Conservation (phyloP, 164 flowering plant species). For the Umbilicus rupestris region DNA sequence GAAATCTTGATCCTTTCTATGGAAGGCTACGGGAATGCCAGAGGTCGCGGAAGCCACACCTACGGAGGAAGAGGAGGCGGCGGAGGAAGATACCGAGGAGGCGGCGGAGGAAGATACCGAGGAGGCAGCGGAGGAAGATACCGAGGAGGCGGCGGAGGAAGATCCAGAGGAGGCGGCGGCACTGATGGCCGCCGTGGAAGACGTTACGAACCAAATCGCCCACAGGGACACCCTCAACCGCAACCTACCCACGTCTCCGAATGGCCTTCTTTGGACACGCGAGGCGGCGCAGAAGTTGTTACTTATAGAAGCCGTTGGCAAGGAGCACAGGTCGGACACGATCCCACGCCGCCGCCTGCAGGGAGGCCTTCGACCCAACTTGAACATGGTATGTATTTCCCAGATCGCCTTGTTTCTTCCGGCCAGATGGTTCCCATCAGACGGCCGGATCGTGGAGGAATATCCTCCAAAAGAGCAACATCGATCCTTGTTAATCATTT, state of each 20-base stretch:
- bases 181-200: not conserved
- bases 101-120: no score
- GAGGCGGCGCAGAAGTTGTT: not conserved
- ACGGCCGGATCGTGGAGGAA: slow-evolving; percentile 49
- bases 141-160: not conserved
- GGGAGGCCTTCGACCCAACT: not conserved
- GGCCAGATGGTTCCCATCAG: slow-evolving; percentile 17
- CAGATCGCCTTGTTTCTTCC: not conserved
- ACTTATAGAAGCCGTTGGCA: not conserved
- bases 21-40: not conserved
- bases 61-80: no score
- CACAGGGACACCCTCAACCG: not conserved
- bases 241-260: not conserved
- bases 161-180: not conserved
- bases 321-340: not conserved
- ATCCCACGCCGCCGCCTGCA: not conserved
- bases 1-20: no score
- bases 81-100: no score
- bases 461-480: not conserved
- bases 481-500: slow-evolving; percentile 45
- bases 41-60: not conserved
- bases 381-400: not conserved
- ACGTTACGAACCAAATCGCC: not conserved
- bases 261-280: not conserved
- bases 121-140: no score